Percentiles rank a stretch among this genome's conserved stretches.
Evolutionary conservation across 2,329 filamentous ascomycete species (phyloP).

Genomic region (Paecilomyces variotii): DNA sequence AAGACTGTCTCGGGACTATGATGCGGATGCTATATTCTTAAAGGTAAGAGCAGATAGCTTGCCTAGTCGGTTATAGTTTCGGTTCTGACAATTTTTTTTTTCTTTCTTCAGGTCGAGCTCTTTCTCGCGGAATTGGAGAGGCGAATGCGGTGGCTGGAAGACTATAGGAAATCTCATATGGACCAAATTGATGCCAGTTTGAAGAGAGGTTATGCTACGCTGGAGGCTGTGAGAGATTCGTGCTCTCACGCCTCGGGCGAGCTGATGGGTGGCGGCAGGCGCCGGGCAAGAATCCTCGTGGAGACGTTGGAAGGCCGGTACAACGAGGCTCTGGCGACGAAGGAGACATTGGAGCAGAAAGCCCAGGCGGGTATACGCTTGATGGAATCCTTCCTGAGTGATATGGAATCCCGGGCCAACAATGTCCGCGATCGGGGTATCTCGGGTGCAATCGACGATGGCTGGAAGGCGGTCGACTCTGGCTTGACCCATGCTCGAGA

Average conservation of each 20-base stretch:
- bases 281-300: constrained; percentile 79
- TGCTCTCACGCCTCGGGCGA: constrained; percentile 88
- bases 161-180: constrained; percentile 74
- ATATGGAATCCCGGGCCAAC: constrained; percentile 75
- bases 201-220: constrained; percentile 72
- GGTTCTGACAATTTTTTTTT: not conserved
- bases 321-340: constrained; percentile 73
- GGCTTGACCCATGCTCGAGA: constrained; percentile 65
- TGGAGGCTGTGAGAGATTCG: constrained; percentile 77
- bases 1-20: constrained; percentile 36
- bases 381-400: constrained; percentile 74
- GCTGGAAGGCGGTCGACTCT: constrained; percentile 72
- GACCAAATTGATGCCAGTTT: constrained; percentile 76
- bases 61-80: not conserved
- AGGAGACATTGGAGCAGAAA: constrained; percentile 86
- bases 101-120: constrained; percentile 32
- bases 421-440: constrained; percentile 72
- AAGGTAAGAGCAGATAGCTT: constrained; percentile 17
- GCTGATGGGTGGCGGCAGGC: constrained; percentile 76
- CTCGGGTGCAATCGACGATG: constrained; percentile 68
- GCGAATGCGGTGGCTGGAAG: constrained; percentile 79
- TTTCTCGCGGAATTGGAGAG: constrained; percentile 72
- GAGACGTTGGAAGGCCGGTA: constrained; percentile 86
- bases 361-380: constrained; percentile 78
- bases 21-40: constrained; percentile 39